Evolutionary conservation across 1,284 basidiomycete genomes (phyloP).

Genomic region (Tilletia caries): DNA sequence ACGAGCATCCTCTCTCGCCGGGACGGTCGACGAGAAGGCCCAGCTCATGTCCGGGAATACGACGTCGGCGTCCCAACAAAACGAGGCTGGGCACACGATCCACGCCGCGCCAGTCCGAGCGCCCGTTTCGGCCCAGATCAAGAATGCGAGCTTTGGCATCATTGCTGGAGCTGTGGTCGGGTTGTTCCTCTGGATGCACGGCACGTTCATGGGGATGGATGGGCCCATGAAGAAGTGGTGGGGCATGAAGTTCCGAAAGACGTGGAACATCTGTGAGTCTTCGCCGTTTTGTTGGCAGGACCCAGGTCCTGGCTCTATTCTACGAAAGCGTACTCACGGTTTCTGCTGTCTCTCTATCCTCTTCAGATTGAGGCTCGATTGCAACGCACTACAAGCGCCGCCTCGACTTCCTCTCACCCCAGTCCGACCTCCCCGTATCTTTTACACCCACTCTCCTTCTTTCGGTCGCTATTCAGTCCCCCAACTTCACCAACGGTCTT

Average conservation of each 20-base stretch:
- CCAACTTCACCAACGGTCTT: too few species aligned
- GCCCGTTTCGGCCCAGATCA: conserved; percentile 62
- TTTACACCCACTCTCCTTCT: too few species aligned
- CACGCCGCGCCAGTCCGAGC: conserved; percentile 13
- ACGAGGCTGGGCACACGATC: conserved; percentile 7
- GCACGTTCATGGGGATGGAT: conserved; percentile 80
- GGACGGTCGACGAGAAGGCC: background rate
- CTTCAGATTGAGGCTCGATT: too few species aligned
- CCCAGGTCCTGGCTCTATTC: too few species aligned
- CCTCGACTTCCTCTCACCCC: too few species aligned
- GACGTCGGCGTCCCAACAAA: background rate
- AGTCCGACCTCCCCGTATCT: too few species aligned
- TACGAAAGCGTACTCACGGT: too few species aligned
- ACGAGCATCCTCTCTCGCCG: background rate
- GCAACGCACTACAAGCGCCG: too few species aligned
- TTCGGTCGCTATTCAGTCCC: too few species aligned
- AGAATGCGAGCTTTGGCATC: conserved; percentile 69
- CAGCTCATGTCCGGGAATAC: conserved; percentile 13
- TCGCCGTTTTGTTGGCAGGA: too few species aligned
- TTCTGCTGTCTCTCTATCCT: too few species aligned
- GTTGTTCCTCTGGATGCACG: conserved; percentile 91
- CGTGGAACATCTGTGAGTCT: conserved; percentile 50
- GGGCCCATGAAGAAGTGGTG: conserved; percentile 65
- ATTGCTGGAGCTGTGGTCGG: conserved; percentile 65
- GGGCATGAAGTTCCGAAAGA: conserved; percentile 48